Evolutionary conservation across 225 moss, liverwort and hornwort genomes (phyloP).

Genomic region (Pleurozium schreberi): DNA sequence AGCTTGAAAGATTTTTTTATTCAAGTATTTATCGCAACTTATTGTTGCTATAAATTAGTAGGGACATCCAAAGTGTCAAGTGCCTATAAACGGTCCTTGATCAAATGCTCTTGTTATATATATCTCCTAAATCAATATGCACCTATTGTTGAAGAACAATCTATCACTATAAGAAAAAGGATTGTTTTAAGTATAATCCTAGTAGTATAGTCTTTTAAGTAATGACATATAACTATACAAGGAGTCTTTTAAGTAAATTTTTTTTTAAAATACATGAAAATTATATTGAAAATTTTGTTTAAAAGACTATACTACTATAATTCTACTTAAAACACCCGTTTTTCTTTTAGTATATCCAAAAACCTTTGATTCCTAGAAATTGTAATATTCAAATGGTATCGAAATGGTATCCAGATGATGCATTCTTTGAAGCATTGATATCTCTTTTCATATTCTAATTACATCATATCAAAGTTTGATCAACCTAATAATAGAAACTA

Average conservation of each 20-base stretch:
- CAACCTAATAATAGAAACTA: background rate
- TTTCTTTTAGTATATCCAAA: no score
- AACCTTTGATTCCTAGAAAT: no score
- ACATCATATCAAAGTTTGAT: background rate
- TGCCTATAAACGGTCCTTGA: rapidly evolving
- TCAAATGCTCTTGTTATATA: background rate
- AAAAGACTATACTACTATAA: no score
- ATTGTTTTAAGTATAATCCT: no score
- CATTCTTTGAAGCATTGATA: background rate
- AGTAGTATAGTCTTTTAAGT: no score
- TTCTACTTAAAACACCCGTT: no score
- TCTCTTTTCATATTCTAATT: background rate
- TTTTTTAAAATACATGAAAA: no score
- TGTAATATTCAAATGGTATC: no score
- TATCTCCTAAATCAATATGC: background rate
- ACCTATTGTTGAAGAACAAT: background rate
- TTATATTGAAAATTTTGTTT: no score
- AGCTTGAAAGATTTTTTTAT: background rate
- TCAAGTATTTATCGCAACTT: background rate
- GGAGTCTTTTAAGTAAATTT: no score
- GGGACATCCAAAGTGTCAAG: background rate
- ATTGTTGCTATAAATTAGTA: background rate
- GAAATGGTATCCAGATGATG: background rate
- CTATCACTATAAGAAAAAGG: no score
- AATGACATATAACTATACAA: no score